These are phyloP conservation scores for Phytophthora lateralis DNA, from an alignment of 352 stramenopile genomes.

Conservation along the genomic window DNA sequence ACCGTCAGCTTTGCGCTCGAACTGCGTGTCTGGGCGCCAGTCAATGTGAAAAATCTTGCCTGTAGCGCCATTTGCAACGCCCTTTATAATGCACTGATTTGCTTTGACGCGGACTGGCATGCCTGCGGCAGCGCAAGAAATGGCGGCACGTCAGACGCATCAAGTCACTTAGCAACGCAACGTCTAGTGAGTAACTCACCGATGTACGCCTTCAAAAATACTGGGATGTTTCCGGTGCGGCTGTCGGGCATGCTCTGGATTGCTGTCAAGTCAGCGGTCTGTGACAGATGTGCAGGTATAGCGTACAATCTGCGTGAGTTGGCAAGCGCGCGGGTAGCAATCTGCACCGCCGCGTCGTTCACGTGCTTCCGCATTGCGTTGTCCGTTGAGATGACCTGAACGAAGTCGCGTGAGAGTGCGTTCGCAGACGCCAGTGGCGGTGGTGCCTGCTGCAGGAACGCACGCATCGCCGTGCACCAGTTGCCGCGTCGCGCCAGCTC, in stretches of 20 bases:
- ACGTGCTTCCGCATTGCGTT: constrained; percentile 3
- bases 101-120: constrained; percentile 1
- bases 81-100: constrained; percentile 1
- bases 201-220: neutral
- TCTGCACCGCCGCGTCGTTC: constrained; percentile 3
- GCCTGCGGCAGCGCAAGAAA: neutral
- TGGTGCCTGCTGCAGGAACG: neutral
- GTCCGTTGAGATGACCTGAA: constrained; percentile 15
- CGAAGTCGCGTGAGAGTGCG: neutral
- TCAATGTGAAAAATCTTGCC: neutral
- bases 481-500: constrained; percentile 5
- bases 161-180: neutral
- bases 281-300: neutral
- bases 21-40: neutral
- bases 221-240: neutral
- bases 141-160: neutral
- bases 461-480: constrained; percentile 3
- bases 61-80: neutral
- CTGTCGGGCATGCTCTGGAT: neutral
- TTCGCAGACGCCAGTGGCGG: neutral
- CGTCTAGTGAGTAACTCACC: neutral
- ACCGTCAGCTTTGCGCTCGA: neutral
- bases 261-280: neutral
- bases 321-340: neutral
- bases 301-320: neutral